phyloP scores from a whole-genome alignment of 805 yeast genomes.

The Millerozyma acaciae region DNA sequence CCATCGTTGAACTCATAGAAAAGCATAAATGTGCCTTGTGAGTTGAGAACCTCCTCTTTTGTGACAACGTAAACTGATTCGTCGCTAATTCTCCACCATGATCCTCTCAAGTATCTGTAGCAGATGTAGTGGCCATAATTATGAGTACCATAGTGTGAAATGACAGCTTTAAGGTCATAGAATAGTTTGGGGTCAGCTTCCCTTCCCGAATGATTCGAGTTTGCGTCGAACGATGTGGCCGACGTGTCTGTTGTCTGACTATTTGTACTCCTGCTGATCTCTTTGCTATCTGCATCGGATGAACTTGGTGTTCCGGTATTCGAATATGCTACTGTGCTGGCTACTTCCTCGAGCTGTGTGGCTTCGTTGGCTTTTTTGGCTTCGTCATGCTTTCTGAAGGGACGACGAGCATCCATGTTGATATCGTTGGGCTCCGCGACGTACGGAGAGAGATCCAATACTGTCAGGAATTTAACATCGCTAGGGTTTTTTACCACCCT shows the following conservation, averaged over 20 bases:
- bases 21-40: constrained; percentile 90
- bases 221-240: constrained; percentile 1
- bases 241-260: neutral
- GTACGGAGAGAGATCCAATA: constrained; percentile 63
- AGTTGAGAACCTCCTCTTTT: constrained; percentile 72
- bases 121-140: constrained; percentile 97
- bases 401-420: constrained; percentile 74
- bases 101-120: constrained; percentile 72
- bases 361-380: constrained; percentile 8
- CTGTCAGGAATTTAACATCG: constrained; percentile 69
- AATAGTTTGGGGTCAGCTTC: constrained; percentile 42
- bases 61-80: constrained; percentile 78
- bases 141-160: constrained; percentile 92
- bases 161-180: constrained; percentile 78
- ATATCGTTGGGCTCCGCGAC: constrained; percentile 66
- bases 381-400: constrained; percentile 62
- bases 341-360: neutral
- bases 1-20: constrained; percentile 64
- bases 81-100: constrained; percentile 96
- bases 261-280: constrained; percentile 4
- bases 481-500: constrained; percentile 82
- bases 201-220: neutral
- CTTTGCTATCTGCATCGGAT: constrained; percentile 8
- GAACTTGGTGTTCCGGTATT: constrained; percentile 4
- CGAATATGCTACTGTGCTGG: neutral